Base-by-base conservation (phyloP, 2,329 filamentous ascomycete species). In the Colletotrichum sp. region DNA sequence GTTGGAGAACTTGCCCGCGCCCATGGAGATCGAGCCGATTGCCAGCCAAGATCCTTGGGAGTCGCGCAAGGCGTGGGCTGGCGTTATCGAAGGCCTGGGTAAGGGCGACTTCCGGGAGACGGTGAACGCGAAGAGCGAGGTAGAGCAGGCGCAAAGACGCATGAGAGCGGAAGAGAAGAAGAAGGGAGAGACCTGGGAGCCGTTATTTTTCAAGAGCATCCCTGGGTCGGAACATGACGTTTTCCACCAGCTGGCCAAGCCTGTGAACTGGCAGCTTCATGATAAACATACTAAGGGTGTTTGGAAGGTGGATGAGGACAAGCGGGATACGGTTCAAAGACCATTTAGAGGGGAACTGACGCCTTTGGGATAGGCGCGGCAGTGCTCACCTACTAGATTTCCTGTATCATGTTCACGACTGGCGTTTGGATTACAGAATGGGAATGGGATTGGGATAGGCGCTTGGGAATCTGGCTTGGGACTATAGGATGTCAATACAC, bases 71-170 rank as follows among this genome's bases (percentile, higher is more conserved):
- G 96, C 96, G 1, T 98, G 96, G 96, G 87, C 88, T 36, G 93
- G 93, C 77, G 95, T 98, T 4, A 93, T 94, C 0, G 88, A 89
- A 5, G 94, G 92, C 28, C 94, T 98, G 73, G 85, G 88, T n/a
- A 88, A 88, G 74, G 94, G 94, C 28, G 93, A 98, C 81, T 94
- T 96, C 90, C 92, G 95, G 72, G 87, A 88, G 8, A 94, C 94
- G 0, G 91, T 91, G 0, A 84, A 85, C 1, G 93, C 96, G 81
- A 98, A 98, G 86, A 91, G 90, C 9, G 92, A 93, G 81, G 94
- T 98, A 72, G 96, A 98, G 83, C 93, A 96, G 80, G 91, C 92
- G 32, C 96, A 98, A 86, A 90, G 96, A 16, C 92, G 93, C 76
- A 88, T 96, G 87, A 90, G 96, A 76, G 91, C 91, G 79, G 85